phyloP scores from a whole-genome alignment of 305 asterid species.

The Fraxinus velutina region DNA sequence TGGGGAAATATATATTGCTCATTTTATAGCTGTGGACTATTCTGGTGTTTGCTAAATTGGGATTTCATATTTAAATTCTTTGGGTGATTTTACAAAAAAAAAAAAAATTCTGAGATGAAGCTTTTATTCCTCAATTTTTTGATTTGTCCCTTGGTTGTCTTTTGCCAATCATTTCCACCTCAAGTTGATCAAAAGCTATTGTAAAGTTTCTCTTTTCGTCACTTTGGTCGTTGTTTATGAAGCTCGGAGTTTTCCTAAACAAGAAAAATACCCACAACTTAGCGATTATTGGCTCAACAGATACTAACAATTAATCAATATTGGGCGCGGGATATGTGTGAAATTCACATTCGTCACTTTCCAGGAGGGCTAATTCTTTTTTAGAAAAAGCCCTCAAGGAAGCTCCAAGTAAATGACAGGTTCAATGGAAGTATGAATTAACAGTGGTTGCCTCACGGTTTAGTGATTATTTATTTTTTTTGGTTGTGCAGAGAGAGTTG shows the following conservation, averaged over 20 bases:
- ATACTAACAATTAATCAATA: not conserved
- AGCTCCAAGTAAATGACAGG: not conserved
- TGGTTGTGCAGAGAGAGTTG: conserved; percentile 60
- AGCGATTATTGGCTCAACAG: not conserved
- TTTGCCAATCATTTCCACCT: not conserved
- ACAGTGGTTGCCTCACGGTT: not conserved
- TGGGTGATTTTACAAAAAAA: not conserved
- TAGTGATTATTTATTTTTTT: conserved; percentile 9
- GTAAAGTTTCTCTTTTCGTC: not conserved
- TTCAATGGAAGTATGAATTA: not conserved
- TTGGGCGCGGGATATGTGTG: not conserved
- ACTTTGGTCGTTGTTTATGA: not conserved
- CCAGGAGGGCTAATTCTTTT: not conserved
- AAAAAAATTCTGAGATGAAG: not conserved
- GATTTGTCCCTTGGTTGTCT: not conserved
- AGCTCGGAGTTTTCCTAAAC: not conserved
- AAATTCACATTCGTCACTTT: not conserved
- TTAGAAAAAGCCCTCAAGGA: not conserved
- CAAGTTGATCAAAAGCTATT: not conserved
- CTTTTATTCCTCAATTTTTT: not conserved
- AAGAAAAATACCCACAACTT: not conserved
- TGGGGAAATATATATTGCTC: not conserved
- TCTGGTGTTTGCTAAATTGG: not conserved
- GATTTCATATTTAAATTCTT: not conserved
- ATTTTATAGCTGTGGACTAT: not conserved